phyloP scores from a whole-genome alignment of 441 rosid genomes.

The Aleurites moluccanus region DNA sequence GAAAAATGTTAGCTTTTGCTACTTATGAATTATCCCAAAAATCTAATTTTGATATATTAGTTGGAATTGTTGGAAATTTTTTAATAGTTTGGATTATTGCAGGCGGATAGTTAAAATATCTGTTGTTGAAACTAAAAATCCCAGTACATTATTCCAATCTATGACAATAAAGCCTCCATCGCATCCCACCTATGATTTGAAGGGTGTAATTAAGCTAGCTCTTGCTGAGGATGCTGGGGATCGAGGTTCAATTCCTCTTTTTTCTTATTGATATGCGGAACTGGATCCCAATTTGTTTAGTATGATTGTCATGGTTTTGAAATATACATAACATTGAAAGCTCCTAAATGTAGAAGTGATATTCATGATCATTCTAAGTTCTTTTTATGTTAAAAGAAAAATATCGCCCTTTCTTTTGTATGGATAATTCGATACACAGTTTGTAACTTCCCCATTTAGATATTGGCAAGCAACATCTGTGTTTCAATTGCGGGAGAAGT shows the following conservation, averaged over 20 bases:
- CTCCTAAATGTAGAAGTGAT: too few relatives aligned
- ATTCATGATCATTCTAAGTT: too few relatives aligned
- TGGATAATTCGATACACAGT: too few relatives aligned
- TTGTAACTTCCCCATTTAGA: too few relatives aligned
- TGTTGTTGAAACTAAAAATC: constrained; percentile 34
- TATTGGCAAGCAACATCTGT: constrained; percentile 21
- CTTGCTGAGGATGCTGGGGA: constrained; percentile 91
- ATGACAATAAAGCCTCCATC: constrained; percentile 76
- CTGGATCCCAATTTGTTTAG: neutral
- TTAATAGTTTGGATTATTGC: constrained; percentile 19
- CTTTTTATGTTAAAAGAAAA: too few relatives aligned
- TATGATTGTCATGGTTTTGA: neutral
- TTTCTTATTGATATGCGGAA: neutral
- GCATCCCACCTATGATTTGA: constrained; percentile 85
- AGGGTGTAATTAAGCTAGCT: constrained; percentile 68
- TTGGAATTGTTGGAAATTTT: constrained; percentile 7
- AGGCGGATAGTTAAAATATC: constrained; percentile 64
- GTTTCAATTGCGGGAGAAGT: constrained; percentile 68
- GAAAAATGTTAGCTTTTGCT: neutral
- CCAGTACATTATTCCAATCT: constrained; percentile 37
- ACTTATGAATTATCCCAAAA: too few relatives aligned
- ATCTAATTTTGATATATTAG: neutral
- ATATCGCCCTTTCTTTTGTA: too few relatives aligned
- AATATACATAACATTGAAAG: too few relatives aligned
- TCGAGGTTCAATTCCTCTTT: constrained; percentile 48